Percentiles rank a stretch among this genome's conserved stretches.
phyloP scores from a whole-genome alignment of 306 rosid species.

The cucumber (Cucumis sativus) region Cucumber_9930_V3 NC_026657.2:10410501-10411000 shows the following conservation, averaged over 20 bases:
- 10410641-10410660: slow-evolving; percentile 79
- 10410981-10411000: slow-evolving; percentile 81
- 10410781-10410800: slow-evolving; percentile 50
- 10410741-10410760: slow-evolving; percentile 86
- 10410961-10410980: slow-evolving; percentile 95
- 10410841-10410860: slow-evolving; percentile 55
- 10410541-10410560: slow-evolving; percentile 41
- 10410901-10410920: slow-evolving; percentile 93
- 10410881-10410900: slow-evolving; percentile 62
- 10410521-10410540: slow-evolving; percentile 29
- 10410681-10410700: slow-evolving; percentile 55
- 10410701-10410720: slow-evolving; percentile 62
- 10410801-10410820: slow-evolving; percentile 43
- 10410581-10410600: slow-evolving; percentile 58
- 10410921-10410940: slow-evolving; percentile 79
- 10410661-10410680: slow-evolving; percentile 78
- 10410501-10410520: slow-evolving; percentile 39
- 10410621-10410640: slow-evolving; percentile 78
- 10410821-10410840: slow-evolving; percentile 57
- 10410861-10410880: slow-evolving; percentile 51
- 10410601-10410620: slow-evolving; percentile 57
- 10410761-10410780: slow-evolving; percentile 68
- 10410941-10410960: slow-evolving; percentile 62
- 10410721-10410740: slow-evolving; percentile 91
- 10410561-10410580: slow-evolving; percentile 63